Conservation (phyloP, 192 early-diverging fungal species). For the Backusella tuberculispora region DNA sequence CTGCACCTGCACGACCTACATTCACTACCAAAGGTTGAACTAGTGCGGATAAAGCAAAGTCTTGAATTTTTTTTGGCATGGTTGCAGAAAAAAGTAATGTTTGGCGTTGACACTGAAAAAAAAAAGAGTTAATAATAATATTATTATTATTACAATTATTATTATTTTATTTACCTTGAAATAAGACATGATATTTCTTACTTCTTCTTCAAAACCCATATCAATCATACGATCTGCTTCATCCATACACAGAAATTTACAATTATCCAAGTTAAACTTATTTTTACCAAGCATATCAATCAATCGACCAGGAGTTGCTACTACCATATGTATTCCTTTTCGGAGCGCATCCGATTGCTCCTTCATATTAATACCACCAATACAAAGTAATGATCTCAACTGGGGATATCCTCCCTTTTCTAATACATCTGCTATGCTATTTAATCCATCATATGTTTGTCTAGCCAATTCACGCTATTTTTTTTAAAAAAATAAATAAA, state of each 20-base stretch:
- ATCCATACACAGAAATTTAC: constrained; percentile 93
- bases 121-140: not conserved
- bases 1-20: constrained; percentile 95
- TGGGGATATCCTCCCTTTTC: constrained; percentile 68
- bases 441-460: constrained; percentile 90
- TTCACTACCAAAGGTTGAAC: constrained; percentile 94
- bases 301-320: constrained; percentile 94
- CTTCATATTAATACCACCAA: constrained; percentile 93
- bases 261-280: constrained; percentile 87
- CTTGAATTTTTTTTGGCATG: constrained; percentile 98
- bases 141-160: not conserved
- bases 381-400: constrained; percentile 82
- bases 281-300: constrained; percentile 89
- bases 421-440: constrained; percentile 64
- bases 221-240: constrained; percentile 99
- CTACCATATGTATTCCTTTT: constrained; percentile 88
- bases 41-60: constrained; percentile 90
- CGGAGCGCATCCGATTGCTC: constrained; percentile 79
- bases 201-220: constrained; percentile 98
- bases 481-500: not conserved
- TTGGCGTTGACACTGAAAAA: constrained; percentile 78
- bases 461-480: constrained; percentile 88
- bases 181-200: constrained; percentile 93
- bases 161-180: constrained; percentile 61
- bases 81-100: constrained; percentile 90